Conservation (phyloP, 148 eudicot species). For the Linanthus parryae region DNA sequence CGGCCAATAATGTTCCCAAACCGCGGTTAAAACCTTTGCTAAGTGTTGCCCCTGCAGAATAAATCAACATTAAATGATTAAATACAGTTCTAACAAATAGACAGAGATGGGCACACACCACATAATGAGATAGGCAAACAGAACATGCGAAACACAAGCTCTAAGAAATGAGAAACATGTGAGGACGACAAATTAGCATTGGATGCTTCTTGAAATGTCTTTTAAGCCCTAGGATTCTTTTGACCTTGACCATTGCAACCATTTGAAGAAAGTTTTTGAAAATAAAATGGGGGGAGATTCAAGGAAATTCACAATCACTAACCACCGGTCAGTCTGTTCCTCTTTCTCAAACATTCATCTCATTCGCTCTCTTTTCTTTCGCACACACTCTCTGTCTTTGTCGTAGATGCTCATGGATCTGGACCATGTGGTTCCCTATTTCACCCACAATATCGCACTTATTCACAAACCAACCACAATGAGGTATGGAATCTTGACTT, state of each 20-base stretch:
- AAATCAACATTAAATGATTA: neutral
- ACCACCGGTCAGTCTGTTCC: too few species aligned
- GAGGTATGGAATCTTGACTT: too few species aligned
- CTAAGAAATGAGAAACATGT: neutral
- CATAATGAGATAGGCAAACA: too few species aligned
- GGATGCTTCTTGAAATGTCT: neutral
- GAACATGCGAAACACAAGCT: neutral
- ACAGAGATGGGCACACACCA: neutral
- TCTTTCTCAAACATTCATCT: too few species aligned
- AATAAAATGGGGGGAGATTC: too few species aligned
- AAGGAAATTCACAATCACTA: too few species aligned
- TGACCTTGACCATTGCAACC: neutral
- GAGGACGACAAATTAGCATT: neutral
- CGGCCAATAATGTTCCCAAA: slow-evolving; percentile 74
- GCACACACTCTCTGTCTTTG: too few species aligned
- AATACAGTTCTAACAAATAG: neutral
- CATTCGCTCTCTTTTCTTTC: too few species aligned
- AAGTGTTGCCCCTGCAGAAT: slow-evolving; percentile 60
- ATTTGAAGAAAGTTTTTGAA: neutral
- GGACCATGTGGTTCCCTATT: too few species aligned
- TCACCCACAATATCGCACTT: too few species aligned
- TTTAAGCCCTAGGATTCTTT: neutral
- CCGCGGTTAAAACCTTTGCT: slow-evolving; percentile 89
- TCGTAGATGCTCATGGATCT: too few species aligned
- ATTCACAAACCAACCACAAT: too few species aligned